A percentile compares a stretch with the other conserved stretches of the same genome.
Evolutionary conservation across 2,329 filamentous ascomycete species (phyloP).

Genomic region (Pseudogymnoascus sp.): DNA sequence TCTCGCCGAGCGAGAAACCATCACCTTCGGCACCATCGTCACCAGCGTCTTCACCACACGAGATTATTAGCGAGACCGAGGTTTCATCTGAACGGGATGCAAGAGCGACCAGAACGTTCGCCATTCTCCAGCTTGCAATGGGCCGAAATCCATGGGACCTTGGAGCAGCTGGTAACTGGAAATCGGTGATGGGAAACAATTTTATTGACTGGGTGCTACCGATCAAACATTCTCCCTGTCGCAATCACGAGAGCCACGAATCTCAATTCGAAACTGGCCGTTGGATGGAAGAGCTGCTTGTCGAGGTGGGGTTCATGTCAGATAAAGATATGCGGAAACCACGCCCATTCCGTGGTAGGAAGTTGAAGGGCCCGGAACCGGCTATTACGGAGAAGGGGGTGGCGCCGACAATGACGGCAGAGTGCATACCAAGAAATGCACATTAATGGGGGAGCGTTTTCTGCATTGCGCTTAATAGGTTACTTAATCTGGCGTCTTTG

Average conservation of each 20-base stretch:
- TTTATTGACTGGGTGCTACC: slow-evolving; percentile 75
- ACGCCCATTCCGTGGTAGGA: neutral
- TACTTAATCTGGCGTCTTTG: neutral
- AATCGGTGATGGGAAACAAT: slow-evolving; percentile 67
- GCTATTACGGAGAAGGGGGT: neutral
- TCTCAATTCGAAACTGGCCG: slow-evolving; percentile 63
- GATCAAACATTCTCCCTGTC: slow-evolving; percentile 64
- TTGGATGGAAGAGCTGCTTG: slow-evolving; percentile 48
- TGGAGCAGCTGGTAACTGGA: slow-evolving; percentile 61
- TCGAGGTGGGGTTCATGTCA: slow-evolving; percentile 8
- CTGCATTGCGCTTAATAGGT: neutral
- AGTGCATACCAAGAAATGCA: neutral
- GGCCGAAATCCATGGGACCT: slow-evolving; percentile 84
- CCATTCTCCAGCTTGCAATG: slow-evolving; percentile 62
- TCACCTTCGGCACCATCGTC: neutral
- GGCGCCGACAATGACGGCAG: neutral
- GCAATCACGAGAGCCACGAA: slow-evolving; percentile 53
- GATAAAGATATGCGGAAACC: slow-evolving; percentile 11
- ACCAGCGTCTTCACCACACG: neutral
- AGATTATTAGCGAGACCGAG: slow-evolving; percentile 10
- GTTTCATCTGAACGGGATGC: slow-evolving; percentile 20
- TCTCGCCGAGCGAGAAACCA: slow-evolving; percentile 10
- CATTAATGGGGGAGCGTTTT: neutral
- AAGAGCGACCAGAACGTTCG: slow-evolving; percentile 58
- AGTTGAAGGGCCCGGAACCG: neutral